phyloP scores from a whole-genome alignment of 75 land plant species.

The Picea glauca region DNA sequence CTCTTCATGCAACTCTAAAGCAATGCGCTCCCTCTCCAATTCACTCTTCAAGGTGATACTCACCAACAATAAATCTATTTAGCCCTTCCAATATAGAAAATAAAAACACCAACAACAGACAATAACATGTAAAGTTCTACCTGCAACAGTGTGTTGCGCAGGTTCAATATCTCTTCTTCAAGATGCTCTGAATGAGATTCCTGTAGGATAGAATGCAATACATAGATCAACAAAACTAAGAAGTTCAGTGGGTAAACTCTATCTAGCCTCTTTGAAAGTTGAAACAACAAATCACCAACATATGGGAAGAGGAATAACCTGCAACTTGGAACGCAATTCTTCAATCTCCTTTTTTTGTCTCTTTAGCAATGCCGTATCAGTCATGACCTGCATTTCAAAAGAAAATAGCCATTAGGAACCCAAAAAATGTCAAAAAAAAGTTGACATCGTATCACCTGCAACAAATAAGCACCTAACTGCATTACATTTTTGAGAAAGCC shows the following conservation, averaged over 20 bases:
- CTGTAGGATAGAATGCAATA: constrained; percentile 25
- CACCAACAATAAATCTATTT: constrained; percentile 7
- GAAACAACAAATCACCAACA: too few relatives aligned
- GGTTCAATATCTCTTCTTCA: constrained; percentile 77
- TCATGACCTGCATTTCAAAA: constrained; percentile 57
- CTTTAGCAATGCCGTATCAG: constrained; percentile 96
- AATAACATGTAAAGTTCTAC: constrained; percentile 20
- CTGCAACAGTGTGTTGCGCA: constrained; percentile 86
- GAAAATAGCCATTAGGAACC: background rate
- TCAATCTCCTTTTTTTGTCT: constrained; percentile 99
- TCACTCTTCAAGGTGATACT: constrained; percentile 66
- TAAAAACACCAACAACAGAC: background rate
- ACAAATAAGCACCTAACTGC: background rate
- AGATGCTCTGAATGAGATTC: constrained; percentile 85
- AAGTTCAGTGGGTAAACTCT: background rate
- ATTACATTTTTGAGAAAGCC: too few relatives aligned
- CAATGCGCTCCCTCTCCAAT: constrained; percentile 84
- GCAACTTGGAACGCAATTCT: constrained; percentile 83
- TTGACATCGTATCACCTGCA: background rate
- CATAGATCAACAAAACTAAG: background rate
- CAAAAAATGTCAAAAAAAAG: background rate
- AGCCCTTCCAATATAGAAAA: background rate
- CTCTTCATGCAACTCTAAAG: constrained; percentile 89
- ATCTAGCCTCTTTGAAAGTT: too few relatives aligned
- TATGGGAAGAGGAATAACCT: constrained; percentile 31